Conservation (phyloP, 2,329 filamentous ascomycete genomes). For the Lasiodiplodia gonubiensis region DNA sequence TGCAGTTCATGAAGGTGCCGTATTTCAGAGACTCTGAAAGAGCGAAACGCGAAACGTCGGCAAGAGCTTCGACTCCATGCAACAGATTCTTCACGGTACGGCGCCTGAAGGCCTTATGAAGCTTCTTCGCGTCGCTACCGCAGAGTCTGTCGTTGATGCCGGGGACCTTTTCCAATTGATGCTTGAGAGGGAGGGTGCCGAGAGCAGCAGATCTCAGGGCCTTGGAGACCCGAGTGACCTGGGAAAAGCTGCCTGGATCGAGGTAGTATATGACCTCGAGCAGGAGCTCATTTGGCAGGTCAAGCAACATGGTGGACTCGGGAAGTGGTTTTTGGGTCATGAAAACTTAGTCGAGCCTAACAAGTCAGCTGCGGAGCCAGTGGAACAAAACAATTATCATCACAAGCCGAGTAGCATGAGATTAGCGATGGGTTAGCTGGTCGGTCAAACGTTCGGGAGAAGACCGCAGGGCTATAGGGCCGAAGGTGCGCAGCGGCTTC, state of each 20-base stretch:
- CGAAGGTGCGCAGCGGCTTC: neutral
- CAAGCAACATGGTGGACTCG: conserved; percentile 29
- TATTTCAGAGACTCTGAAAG: conserved; percentile 16
- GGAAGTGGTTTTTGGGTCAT: neutral
- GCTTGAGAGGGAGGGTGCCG: conserved; percentile 31
- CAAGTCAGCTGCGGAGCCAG: conserved; percentile 8
- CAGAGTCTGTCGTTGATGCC: conserved; percentile 20
- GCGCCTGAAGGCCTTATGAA: neutral
- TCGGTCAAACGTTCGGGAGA: neutral
- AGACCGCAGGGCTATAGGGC: neutral
- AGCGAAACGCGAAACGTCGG: conserved; percentile 1
- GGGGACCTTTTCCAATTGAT: conserved; percentile 32
- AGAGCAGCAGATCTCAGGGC: conserved; percentile 34
- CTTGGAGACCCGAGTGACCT: conserved; percentile 33
- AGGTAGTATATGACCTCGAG: conserved; percentile 33
- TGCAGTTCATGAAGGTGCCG: conserved; percentile 19
- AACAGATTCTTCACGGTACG: conserved; percentile 4
- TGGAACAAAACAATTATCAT: neutral
- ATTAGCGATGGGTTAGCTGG: neutral
- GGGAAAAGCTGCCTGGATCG: conserved; percentile 36
- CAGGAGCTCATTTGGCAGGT: conserved; percentile 35
- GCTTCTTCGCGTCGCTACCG: neutral
- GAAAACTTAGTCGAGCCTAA: neutral
- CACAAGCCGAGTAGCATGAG: neutral
- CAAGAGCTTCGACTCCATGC: conserved; percentile 4